Evolutionary conservation across 768 basidiomycete genomes (phyloP).

Genomic region (Leccinum disarticulatum): DNA sequence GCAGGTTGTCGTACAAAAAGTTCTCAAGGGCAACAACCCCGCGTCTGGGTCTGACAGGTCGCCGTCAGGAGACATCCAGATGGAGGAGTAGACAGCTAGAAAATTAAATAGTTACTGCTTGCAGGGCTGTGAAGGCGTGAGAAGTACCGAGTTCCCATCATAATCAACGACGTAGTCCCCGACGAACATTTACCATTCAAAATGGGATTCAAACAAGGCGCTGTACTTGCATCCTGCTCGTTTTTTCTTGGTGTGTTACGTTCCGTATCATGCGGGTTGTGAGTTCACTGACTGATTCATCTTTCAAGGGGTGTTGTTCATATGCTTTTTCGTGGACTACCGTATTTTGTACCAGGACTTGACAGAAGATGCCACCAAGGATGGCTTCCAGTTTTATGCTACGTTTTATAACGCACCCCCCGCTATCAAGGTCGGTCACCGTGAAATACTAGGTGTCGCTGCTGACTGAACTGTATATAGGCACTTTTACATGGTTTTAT

Average conservation of each 20-base stretch:
- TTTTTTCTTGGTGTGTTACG: constrained; percentile 81
- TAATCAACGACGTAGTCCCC: background rate
- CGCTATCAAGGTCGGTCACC: constrained; percentile 77
- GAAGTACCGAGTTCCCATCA: constrained; percentile 2
- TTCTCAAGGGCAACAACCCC: constrained; percentile 35
- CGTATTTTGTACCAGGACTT: constrained; percentile 71
- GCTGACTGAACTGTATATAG: constrained; percentile 36
- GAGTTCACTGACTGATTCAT: background rate
- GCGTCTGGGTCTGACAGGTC: background rate
- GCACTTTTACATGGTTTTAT: constrained; percentile 86
- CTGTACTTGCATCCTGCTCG: constrained; percentile 82
- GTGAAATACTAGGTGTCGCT: background rate
- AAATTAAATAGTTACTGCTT: background rate
- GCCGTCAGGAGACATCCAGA: background rate
- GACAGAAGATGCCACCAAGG: constrained; percentile 62
- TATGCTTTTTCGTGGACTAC: constrained; percentile 87
- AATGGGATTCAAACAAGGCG: constrained; percentile 90
- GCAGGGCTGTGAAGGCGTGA: constrained; percentile 26
- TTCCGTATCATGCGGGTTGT: constrained; percentile 18
- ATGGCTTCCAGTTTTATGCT: constrained; percentile 87
- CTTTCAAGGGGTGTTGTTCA: constrained; percentile 68
- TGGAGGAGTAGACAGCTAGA: constrained; percentile 13
- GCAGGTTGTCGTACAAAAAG: constrained; percentile 69
- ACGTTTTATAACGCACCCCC: constrained; percentile 93
- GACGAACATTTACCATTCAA: background rate